Base-by-base conservation (phyloP, 2,329 filamentous ascomycete species). In the Cytospora schulzeri region DNA sequence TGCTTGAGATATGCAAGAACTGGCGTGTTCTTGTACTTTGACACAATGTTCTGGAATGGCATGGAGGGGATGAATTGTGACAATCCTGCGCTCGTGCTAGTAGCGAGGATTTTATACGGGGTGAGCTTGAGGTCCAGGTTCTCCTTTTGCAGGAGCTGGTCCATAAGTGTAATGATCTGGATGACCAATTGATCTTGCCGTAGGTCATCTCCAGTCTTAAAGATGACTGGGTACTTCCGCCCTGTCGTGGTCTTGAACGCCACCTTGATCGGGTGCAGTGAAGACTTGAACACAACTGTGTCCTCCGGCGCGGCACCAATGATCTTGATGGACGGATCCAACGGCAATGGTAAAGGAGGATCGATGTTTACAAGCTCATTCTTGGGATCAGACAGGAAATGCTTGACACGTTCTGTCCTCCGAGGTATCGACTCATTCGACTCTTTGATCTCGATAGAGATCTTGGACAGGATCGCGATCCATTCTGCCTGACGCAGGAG, bases 151-250 rank as follows among this genome's bases (percentile, higher is more conserved):
- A 99, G 84, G 1, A 99, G 86, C 65, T 94, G 91, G 72, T 99
- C 95, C 95, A 99, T 99, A 19, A 99, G 84, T 0, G 92, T 96
- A 75, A 99, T 97, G 73, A 98, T 98, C 73, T 88, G 95, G 62
- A 99, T 96, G 41, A 99, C 94, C 2, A 99, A 86, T 74, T 99
- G 95, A 73, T 99, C 95, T 77, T 99, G 95, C 17, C 95, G 91
- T 59, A 99, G 82, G 74, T 99, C 95, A 74, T 99, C 95, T 41
- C 95, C 95, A 1, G 93, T 93, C 77, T 99, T 99, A 85, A 99
- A 99, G 60, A 98, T 90, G 68, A 99, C 91, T 12, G 94, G 90
- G 73, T 98, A 99, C 66, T 89, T 90, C 48, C 84, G 85, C 9
- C 91, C 91, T 2, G 85, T 85, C 0, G 86, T 83, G 0, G 93